phyloP scores from a whole-genome alignment of 2,329 filamentous ascomycete species.

The Boeremia lycopersici region DNA sequence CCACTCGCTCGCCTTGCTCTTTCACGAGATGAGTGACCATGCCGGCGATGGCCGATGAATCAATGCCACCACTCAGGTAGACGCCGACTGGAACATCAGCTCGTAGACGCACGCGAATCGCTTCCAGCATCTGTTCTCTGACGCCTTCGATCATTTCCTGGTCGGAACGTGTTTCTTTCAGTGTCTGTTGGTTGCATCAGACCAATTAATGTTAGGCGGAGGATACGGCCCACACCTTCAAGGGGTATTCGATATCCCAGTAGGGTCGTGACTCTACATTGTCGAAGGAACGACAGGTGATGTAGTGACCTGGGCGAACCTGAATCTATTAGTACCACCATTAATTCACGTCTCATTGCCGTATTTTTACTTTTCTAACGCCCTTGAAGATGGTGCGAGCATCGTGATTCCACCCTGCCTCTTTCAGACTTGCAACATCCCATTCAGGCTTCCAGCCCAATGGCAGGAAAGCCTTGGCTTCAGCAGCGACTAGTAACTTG shows the following conservation, averaged over 20 bases:
- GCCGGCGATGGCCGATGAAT: constrained; percentile 63
- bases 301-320: constrained; percentile 47
- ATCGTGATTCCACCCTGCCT: constrained; percentile 53
- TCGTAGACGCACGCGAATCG: constrained; percentile 58
- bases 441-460: constrained; percentile 60
- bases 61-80: constrained; percentile 63
- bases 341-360: neutral
- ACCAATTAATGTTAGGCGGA: no score
- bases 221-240: constrained; percentile 45
- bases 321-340: constrained; percentile 11
- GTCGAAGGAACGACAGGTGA: constrained; percentile 38
- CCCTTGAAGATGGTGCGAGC: constrained; percentile 57
- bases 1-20: constrained; percentile 53
- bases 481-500: constrained; percentile 56
- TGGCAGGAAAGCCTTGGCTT: constrained; percentile 60
- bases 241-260: constrained; percentile 59
- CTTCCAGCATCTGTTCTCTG: constrained; percentile 57
- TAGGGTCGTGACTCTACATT: constrained; percentile 52
- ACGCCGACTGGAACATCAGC: constrained; percentile 65
- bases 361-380: constrained; percentile 45
- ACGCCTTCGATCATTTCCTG: constrained; percentile 59
- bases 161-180: constrained; percentile 50
- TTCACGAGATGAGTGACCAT: constrained; percentile 60
- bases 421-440: constrained; percentile 55
- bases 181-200: constrained; percentile 33